phyloP scores from a whole-genome alignment of 768 basidiomycete genomes.

The Pleurotus sapidus region DNA sequence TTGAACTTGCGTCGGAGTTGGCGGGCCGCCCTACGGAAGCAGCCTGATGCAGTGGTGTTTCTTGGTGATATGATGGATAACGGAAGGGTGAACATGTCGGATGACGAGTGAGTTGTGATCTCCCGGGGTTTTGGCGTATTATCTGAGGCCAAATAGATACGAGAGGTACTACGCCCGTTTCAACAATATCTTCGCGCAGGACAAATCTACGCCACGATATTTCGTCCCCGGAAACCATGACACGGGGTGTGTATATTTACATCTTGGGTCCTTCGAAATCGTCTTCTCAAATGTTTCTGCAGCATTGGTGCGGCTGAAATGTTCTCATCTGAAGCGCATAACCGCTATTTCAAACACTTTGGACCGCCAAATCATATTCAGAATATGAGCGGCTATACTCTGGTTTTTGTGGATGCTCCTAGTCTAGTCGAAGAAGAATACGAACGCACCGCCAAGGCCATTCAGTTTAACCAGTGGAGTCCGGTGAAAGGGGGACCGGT shows the following conservation, averaged over 20 bases:
- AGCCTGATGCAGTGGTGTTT: constrained; percentile 75
- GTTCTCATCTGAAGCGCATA: constrained; percentile 43
- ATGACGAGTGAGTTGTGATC: constrained; percentile 60
- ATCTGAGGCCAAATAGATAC: constrained; percentile 52
- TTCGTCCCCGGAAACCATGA: constrained; percentile 93
- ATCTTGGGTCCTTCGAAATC: constrained; percentile 22
- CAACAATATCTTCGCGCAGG: constrained; percentile 60
- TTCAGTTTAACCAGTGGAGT: constrained; percentile 44
- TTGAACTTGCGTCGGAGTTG: constrained; percentile 84
- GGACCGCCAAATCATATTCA: constrained; percentile 67
- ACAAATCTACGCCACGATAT: constrained; percentile 50
- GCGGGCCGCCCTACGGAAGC: constrained; percentile 57
- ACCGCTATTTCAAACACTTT: constrained; percentile 73
- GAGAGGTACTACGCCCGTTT: constrained; percentile 67
- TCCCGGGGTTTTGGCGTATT: constrained; percentile 5
- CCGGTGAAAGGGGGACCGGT: constrained; percentile 46
- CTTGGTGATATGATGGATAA: constrained; percentile 94
- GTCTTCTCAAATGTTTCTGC: constrained; percentile 13
- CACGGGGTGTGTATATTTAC: constrained; percentile 50
- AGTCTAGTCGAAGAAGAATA: constrained; percentile 74
- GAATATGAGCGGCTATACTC: constrained; percentile 66
- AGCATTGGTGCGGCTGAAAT: constrained; percentile 44
- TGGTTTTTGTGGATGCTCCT: constrained; percentile 73
- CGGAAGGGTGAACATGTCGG: constrained; percentile 63
- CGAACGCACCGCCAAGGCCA: constrained; percentile 38